Evolutionary conservation across 2,329 filamentous ascomycete genomes (phyloP).

Genomic region (Exophiala spinifera): DNA sequence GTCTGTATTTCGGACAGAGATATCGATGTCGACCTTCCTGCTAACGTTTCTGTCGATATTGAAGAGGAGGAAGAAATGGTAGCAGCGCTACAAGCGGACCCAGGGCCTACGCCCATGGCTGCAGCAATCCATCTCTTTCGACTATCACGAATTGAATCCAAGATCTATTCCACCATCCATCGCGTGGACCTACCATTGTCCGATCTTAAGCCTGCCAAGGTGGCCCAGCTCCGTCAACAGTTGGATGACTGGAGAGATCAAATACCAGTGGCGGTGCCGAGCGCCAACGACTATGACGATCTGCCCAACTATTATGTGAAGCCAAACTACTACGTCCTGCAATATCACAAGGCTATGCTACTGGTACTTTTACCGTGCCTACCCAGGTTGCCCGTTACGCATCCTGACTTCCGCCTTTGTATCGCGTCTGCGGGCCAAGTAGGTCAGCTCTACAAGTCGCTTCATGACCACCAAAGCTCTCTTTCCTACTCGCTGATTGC

Average conservation of each 20-base stretch:
- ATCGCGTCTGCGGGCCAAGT: neutral
- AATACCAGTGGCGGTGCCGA: no score
- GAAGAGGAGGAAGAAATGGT: conserved; percentile 1
- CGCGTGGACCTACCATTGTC: neutral
- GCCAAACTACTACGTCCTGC: conserved; percentile 1
- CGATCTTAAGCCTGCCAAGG: neutral
- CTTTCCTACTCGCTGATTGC: conserved; percentile 4
- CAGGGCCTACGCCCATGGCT: neutral
- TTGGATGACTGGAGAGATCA: conserved; percentile 1
- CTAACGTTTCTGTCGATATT: neutral
- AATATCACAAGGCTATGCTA: neutral
- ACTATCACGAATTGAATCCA: neutral
- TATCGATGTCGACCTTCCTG: neutral
- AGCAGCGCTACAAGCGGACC: neutral
- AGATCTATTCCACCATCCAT: neutral
- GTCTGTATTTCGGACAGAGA: neutral
- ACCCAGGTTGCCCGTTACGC: neutral
- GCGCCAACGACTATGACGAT: neutral
- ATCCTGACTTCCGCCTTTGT: conserved; percentile 1
- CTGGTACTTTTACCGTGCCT: neutral
- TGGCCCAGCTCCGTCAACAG: neutral
- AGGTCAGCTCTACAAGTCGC: conserved; percentile 3
- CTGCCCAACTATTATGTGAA: neutral
- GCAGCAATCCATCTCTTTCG: neutral
- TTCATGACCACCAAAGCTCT: neutral